Evolutionary conservation across 2,329 filamentous ascomycete genomes (phyloP).

Genomic region (Aspergillus fumigatiaffinis): DNA sequence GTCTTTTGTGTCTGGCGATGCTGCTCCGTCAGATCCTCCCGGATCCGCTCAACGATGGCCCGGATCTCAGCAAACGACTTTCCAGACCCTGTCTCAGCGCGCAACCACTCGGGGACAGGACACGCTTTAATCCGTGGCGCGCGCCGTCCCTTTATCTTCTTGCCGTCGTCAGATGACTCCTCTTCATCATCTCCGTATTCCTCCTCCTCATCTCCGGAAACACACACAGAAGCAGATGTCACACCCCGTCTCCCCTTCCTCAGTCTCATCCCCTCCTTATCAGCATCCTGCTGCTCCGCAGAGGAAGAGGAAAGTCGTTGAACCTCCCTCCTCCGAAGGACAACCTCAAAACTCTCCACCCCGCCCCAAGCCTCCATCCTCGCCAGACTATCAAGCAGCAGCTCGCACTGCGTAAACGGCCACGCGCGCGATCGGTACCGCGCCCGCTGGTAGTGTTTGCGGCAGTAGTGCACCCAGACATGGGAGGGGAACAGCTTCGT

Average conservation of each 20-base stretch:
- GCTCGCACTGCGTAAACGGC: constrained; percentile 58
- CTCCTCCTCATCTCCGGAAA: neutral
- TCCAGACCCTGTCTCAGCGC: constrained; percentile 14
- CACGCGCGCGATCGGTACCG: constrained; percentile 62
- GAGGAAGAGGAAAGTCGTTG: neutral
- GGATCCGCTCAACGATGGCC: constrained; percentile 22
- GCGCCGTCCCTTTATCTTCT: neutral
- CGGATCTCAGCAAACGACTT: constrained; percentile 31
- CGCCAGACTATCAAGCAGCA: constrained; percentile 60
- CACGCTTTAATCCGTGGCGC: constrained; percentile 24
- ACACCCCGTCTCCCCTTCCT: too few species aligned
- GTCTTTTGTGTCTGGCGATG: neutral
- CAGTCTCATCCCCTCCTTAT: too few species aligned
- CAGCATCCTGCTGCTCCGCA: too few species aligned
- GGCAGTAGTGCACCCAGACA: constrained; percentile 73
- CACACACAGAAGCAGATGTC: too few species aligned
- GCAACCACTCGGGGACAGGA: constrained; percentile 35
- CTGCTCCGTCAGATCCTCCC: constrained; percentile 16
- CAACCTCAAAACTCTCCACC: constrained; percentile 59
- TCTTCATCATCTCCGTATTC: neutral
- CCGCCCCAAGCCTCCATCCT: constrained; percentile 62
- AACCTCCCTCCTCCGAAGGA: constrained; percentile 59
- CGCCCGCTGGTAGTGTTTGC: constrained; percentile 76
- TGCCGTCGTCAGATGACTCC: neutral
- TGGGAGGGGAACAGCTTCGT: constrained; percentile 65